Evolutionary conservation across 768 basidiomycete species (phyloP).

Genomic region (Leccinum broughii): DNA sequence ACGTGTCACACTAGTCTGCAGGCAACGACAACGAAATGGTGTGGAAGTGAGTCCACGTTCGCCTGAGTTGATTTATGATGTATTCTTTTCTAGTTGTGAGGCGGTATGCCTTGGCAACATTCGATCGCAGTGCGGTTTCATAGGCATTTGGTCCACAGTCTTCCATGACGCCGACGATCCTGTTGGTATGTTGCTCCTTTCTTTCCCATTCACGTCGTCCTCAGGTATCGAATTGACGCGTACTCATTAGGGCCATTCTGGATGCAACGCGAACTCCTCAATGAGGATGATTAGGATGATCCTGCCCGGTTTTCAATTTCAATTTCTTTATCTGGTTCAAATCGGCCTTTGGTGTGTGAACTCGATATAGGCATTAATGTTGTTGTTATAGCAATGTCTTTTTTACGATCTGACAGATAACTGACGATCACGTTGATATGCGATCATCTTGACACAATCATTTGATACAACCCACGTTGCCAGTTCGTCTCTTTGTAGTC

Average conservation of each 20-base stretch:
- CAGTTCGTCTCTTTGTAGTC: conserved; percentile 3
- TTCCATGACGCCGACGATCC: conserved; percentile 49
- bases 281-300: conserved; percentile 24
- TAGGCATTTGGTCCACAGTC: conserved; percentile 55
- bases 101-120: conserved; percentile 63
- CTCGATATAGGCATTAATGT: neutral
- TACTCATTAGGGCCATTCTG: conserved; percentile 28
- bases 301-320: neutral
- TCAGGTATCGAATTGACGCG: neutral
- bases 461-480: neutral
- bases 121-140: conserved; percentile 57
- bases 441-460: neutral
- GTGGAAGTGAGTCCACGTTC: conserved; percentile 48
- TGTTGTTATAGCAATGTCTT: too few relatives aligned
- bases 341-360: neutral
- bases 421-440: neutral
- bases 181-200: conserved; percentile 36
- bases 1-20: conserved; percentile 38
- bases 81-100: conserved; percentile 46
- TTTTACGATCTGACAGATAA: conserved; percentile 2
- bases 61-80: neutral
- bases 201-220: neutral
- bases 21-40: conserved; percentile 53
- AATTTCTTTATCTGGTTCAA: neutral
- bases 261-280: conserved; percentile 26